Base-by-base conservation (phyloP, 495 filamentous ascomycete genomes). In the Penicillium subrubescens region DNA sequence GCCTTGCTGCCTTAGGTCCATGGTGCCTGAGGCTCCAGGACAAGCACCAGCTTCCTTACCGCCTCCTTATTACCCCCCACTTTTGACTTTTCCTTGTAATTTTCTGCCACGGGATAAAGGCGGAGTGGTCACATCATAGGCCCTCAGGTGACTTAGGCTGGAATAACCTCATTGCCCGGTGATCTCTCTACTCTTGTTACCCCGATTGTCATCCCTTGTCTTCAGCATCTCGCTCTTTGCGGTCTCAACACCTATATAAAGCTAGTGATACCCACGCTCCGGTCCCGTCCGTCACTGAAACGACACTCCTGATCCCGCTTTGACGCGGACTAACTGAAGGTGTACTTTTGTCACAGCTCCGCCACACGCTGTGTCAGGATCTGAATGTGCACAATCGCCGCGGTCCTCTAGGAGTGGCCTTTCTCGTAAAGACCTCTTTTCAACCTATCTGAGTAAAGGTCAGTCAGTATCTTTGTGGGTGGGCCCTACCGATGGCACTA, bases 61-160 rank as follows among this genome's bases (percentile, higher is more conserved):
- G 34, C 53, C 53, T 21, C 37, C 0, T 29, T 25, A 8, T 44
- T 25, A 82, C n/a, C 75, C 65, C 81, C 75, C n/a, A 87, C 83
- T 27, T 23, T 23, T 39, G 31, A 60, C 41, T 55, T 62, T 61
- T 58, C 46, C 31, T 37, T 57, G 19, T 34, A 46, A 35, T 65
- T 62, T 71, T 71, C 65, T 68, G 66, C 69, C 61, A 11, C 5
- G 8, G n/a, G 17, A 31, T 35, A 7, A 55, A 39, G 60, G 67
- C 67, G 64, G 59, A 65, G 25, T 54, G 27, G 7, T 33, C 59
- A 52, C 37, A 59, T 55, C 53, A 59, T 61, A 43, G 65, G 27
- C 64, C 64, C 60, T 73, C 71, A 70, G 67, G 63, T 70, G 71
- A 70, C 65, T 72, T 68, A 34, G 71, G 65, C 70, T 69, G 63